A percentile compares a stretch with the other conserved stretches of the same genome.
Evolutionary conservation across 2,329 filamentous ascomycete genomes (phyloP).

Genomic region (Cytospora mali): DNA sequence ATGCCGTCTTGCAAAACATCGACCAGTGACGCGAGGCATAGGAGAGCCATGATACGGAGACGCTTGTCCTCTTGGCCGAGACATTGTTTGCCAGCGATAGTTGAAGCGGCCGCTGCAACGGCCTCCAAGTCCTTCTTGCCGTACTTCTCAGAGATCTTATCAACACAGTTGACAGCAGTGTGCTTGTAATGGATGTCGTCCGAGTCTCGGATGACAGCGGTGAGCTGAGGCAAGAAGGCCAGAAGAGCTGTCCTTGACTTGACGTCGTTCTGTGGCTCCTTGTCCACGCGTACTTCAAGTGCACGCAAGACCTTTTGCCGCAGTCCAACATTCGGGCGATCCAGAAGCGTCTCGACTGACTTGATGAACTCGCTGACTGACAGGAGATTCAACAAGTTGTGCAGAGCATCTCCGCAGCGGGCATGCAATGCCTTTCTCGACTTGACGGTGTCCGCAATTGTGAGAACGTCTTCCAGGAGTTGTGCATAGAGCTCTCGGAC

Average conservation of each 20-base stretch:
- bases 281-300: conserved; percentile 76
- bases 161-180: conserved; percentile 84
- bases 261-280: conserved; percentile 69
- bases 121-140: conserved; percentile 85
- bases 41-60: conserved; percentile 79
- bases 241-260: conserved; percentile 72
- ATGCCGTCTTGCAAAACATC: conserved; percentile 86
- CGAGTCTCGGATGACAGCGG: conserved; percentile 73
- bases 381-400: conserved; percentile 79
- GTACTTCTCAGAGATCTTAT: conserved; percentile 92
- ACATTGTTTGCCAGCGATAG: conserved; percentile 75
- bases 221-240: conserved; percentile 77
- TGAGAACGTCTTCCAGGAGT: conserved; percentile 66
- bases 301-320: conserved; percentile 80
- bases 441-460: conserved; percentile 67
- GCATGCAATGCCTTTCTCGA: conserved; percentile 56
- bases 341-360: conserved; percentile 79
- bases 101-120: conserved; percentile 73
- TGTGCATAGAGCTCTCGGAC: conserved; percentile 69
- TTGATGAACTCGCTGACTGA: conserved; percentile 89
- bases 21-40: conserved; percentile 86
- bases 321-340: conserved; percentile 72
- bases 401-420: conserved; percentile 70
- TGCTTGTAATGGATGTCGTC: conserved; percentile 76
- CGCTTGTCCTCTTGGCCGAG: conserved; percentile 73